Evolutionary conservation across 805 yeast genomes (phyloP).

Genomic region (Suhomyces tanzawaensis): DNA sequence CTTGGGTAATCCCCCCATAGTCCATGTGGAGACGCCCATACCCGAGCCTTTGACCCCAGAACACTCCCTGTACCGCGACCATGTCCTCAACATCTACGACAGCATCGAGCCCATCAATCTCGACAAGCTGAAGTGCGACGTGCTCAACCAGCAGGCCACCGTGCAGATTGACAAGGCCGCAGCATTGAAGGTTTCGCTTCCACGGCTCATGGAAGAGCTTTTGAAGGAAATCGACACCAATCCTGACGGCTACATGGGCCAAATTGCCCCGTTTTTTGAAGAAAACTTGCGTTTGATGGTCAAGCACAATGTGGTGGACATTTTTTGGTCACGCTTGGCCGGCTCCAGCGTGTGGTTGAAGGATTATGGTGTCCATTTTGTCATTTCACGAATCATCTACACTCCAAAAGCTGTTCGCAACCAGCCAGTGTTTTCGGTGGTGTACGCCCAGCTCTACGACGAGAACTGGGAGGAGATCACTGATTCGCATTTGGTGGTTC

Average conservation of each 20-base stretch:
- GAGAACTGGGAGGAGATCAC: slow-evolving; percentile 20
- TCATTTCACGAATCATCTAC: slow-evolving; percentile 36
- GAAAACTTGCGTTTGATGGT: slow-evolving; percentile 17
- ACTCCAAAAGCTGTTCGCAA: slow-evolving; percentile 24
- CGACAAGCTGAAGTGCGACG: slow-evolving; percentile 11
- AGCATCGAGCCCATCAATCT: slow-evolving; percentile 10
- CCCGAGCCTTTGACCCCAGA: background rate
- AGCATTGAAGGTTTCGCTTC: slow-evolving; percentile 3
- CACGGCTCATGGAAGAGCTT: slow-evolving; percentile 1
- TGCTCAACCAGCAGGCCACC: background rate
- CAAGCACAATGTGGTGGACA: slow-evolving; percentile 12
- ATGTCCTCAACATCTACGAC: slow-evolving; percentile 11
- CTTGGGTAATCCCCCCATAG: background rate
- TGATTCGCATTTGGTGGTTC: slow-evolving; percentile 19
- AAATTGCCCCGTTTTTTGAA: slow-evolving; percentile 24
- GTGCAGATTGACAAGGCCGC: slow-evolving; percentile 1
- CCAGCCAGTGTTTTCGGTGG: slow-evolving; percentile 25
- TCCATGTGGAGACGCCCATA: background rate
- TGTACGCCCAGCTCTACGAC: slow-evolving; percentile 23
- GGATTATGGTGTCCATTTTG: slow-evolving; percentile 46
- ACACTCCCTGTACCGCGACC: background rate
- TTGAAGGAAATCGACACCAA: slow-evolving; percentile 9
- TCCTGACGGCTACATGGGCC: slow-evolving; percentile 19
- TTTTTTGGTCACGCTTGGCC: slow-evolving; percentile 46
- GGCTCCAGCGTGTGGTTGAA: slow-evolving; percentile 56